phyloP scores from a whole-genome alignment of 2,329 filamentous ascomycete species.

The Thielaviopsis euricoi region DNA sequence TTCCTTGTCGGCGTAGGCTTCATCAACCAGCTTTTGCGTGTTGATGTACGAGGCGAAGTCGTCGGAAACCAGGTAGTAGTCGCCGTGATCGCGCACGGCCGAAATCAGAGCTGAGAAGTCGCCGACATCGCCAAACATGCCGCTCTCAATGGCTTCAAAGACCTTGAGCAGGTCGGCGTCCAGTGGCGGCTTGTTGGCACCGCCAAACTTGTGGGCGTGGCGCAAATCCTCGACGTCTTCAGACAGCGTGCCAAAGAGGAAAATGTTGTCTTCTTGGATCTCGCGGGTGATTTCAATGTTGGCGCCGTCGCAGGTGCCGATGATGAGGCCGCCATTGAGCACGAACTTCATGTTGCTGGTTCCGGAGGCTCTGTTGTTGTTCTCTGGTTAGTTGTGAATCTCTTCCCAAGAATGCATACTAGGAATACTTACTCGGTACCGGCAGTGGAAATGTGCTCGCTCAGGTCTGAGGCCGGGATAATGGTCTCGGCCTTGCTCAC shows the following conservation, averaged over 20 bases:
- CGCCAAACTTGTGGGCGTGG: constrained; percentile 74
- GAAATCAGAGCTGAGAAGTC: constrained; percentile 72
- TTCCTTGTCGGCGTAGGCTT: constrained; percentile 81
- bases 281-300: constrained; percentile 98
- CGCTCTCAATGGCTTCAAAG: constrained; percentile 65
- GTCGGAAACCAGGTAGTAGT: constrained; percentile 95
- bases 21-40: constrained; percentile 80
- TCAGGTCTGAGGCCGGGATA: constrained; percentile 82
- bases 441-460: constrained; percentile 96
- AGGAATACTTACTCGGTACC: constrained; percentile 56
- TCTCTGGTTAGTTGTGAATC: no score
- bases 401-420: constrained; percentile 7
- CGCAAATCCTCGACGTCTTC: constrained; percentile 95
- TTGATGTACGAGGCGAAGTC: constrained; percentile 92
- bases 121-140: constrained; percentile 62
- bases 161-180: constrained; percentile 65
- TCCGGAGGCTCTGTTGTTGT: constrained; percentile 48
- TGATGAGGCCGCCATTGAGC: constrained; percentile 89
- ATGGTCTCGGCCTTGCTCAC: constrained; percentile 99
- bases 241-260: constrained; percentile 89
- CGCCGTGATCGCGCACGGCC: constrained; percentile 79
- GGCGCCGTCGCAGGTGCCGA: constrained; percentile 92
- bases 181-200: constrained; percentile 34
- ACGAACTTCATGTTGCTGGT: constrained; percentile 99
- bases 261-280: constrained; percentile 92